These are phyloP conservation scores for Citrus australasica DNA, from an alignment of 345 rosid genomes.

Conservation along the genomic window DNA sequence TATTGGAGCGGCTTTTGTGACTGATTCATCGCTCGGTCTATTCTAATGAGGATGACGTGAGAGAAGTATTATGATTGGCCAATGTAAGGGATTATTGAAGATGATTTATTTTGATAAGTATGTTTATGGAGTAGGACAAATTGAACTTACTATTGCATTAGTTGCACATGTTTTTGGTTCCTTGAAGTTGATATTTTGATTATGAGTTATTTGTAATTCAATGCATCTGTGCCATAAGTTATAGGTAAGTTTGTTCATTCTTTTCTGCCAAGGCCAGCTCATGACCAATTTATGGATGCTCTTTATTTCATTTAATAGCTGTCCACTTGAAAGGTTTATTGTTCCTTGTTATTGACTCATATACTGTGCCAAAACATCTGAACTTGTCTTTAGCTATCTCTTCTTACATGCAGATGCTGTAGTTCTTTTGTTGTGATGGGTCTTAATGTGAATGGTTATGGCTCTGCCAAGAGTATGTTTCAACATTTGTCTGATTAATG, in stretches of 20 bases:
- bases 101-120: neutral
- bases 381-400: neutral
- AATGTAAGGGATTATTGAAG: neutral
- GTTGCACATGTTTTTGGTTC: neutral
- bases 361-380: neutral
- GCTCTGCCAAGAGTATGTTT: neutral
- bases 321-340: neutral
- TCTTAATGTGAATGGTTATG: neutral
- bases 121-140: neutral
- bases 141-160: neutral
- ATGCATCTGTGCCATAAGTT: neutral
- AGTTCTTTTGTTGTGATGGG: neutral
- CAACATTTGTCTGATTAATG: neutral
- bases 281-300: neutral
- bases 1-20: neutral
- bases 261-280: neutral
- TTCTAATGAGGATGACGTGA: neutral
- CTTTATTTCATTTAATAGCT: neutral
- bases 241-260: neutral
- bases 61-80: neutral
- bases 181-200: conserved; percentile 1
- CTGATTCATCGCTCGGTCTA: neutral
- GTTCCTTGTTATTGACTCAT: neutral
- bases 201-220: neutral
- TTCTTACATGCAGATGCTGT: neutral